A percentile compares a stretch with the other conserved stretches of the same genome.
Evolutionary conservation across 164 flowering plant species (phyloP).

Genomic region (Magnolia officinalis): DNA sequence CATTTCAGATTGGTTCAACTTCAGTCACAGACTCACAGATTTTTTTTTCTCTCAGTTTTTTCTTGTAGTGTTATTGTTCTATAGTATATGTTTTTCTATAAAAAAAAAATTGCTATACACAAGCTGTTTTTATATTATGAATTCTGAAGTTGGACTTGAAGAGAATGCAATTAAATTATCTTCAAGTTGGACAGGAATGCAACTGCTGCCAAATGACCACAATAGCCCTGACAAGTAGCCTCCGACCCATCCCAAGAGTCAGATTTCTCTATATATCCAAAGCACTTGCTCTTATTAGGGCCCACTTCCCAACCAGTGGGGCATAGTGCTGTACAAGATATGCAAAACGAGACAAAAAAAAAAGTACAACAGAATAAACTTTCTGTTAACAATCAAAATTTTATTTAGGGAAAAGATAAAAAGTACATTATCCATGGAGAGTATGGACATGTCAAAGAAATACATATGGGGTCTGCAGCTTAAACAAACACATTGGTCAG

Average conservation of each 20-base stretch:
- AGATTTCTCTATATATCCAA: slow-evolving; percentile 22
- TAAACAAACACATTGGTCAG: background rate
- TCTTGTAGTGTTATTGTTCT: too few relatives aligned
- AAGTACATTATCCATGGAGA: background rate
- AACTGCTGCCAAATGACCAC: slow-evolving; percentile 72
- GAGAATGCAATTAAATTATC: too few relatives aligned
- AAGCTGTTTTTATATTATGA: too few relatives aligned
- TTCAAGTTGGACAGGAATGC: too few relatives aligned
- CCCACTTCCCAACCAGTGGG: slow-evolving; percentile 55
- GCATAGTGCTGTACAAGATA: slow-evolving; percentile 43
- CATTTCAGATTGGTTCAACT: too few relatives aligned
- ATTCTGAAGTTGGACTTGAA: too few relatives aligned
- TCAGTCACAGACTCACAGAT: too few relatives aligned
- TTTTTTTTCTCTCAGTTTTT: too few relatives aligned
- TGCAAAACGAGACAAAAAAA: background rate
- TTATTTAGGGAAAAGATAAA: background rate
- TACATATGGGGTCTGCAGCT: background rate
- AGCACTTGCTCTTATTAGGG: slow-evolving; percentile 54
- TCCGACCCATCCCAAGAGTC: slow-evolving; percentile 69
- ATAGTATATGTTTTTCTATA: too few relatives aligned
- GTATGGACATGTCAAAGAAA: background rate
- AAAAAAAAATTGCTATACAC: too few relatives aligned
- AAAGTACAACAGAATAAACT: background rate
- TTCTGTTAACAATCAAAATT: background rate
- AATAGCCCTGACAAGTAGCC: slow-evolving; percentile 32